Conservation (phyloP, 2,329 filamentous ascomycete species). For the Botrytis cinerea region DNA sequence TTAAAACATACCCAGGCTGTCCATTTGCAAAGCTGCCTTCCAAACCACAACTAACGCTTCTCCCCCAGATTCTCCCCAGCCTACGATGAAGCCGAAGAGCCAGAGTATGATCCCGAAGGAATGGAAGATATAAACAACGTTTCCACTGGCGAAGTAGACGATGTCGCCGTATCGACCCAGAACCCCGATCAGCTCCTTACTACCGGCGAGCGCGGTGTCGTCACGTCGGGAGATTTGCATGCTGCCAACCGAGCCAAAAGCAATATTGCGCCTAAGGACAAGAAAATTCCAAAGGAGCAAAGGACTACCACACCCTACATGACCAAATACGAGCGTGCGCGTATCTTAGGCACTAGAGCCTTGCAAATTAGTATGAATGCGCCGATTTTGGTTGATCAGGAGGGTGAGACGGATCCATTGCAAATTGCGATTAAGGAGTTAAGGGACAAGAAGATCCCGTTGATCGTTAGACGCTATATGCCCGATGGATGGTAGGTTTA, state of each 20-base stretch:
- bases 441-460: slow-evolving; percentile 95
- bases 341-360: slow-evolving; percentile 89
- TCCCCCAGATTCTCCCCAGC: slow-evolving; percentile 44
- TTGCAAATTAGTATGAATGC: slow-evolving; percentile 99
- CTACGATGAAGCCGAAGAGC: slow-evolving; percentile 57
- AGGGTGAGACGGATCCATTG: slow-evolving; percentile 95
- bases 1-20: background rate
- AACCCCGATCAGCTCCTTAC: slow-evolving; percentile 51
- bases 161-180: slow-evolving; percentile 58
- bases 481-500: slow-evolving; percentile 87
- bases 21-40: background rate
- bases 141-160: slow-evolving; percentile 53
- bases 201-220: slow-evolving; percentile 46
- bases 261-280: slow-evolving; percentile 66
- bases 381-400: slow-evolving; percentile 91
- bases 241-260: slow-evolving; percentile 56
- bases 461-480: slow-evolving; percentile 92
- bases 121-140: slow-evolving; percentile 46
- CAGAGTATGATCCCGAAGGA: slow-evolving; percentile 58
- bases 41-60: slow-evolving; percentile 1
- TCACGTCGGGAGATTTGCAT: slow-evolving; percentile 63
- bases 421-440: slow-evolving; percentile 98
- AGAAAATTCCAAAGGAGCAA: slow-evolving; percentile 87
- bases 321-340: slow-evolving; percentile 97
- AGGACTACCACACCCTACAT: slow-evolving; percentile 95